A percentile compares a stretch with the other conserved stretches of the same genome.
Evolutionary conservation across 1,139 yeast genomes (phyloP).

Genomic region (Lodderomyces parapsilosis): DNA sequence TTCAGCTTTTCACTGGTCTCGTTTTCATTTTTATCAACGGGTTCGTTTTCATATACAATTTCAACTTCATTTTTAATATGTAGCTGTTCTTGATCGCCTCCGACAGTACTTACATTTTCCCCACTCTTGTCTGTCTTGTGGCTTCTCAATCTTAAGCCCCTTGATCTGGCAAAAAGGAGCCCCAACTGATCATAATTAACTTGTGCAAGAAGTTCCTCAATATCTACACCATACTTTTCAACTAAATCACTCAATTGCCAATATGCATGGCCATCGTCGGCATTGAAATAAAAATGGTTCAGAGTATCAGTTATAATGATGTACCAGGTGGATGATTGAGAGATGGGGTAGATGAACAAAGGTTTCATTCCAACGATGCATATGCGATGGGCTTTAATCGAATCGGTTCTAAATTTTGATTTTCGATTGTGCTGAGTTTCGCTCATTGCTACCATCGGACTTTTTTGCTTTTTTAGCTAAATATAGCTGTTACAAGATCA

Average conservation of each 20-base stretch:
- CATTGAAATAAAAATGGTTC: conserved; percentile 34
- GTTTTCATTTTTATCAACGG: background rate
- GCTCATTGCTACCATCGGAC: too few species aligned
- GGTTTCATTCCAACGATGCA: conserved; percentile 12
- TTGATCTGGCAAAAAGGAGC: conserved; percentile 29
- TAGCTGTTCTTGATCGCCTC: background rate
- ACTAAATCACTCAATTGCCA: conserved; percentile 36
- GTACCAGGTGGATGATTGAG: conserved; percentile 23
- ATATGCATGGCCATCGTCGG: conserved; percentile 19
- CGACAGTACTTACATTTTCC: background rate
- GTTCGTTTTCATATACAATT: conserved; percentile 1
- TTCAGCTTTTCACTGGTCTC: background rate
- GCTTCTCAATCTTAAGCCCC: conserved; percentile 24
- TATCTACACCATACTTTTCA: conserved; percentile 15
- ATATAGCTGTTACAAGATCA: too few species aligned
- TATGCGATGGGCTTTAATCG: too few species aligned
- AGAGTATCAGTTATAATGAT: conserved; percentile 29
- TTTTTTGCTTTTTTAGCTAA: too few species aligned
- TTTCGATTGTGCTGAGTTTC: too few species aligned
- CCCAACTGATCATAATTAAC: conserved; percentile 34
- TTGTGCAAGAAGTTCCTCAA: background rate
- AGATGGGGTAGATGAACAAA: conserved; percentile 20
- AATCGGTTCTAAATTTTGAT: too few species aligned
- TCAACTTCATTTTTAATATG: conserved; percentile 1
- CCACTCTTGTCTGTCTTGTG: conserved; percentile 6